phyloP scores from a whole-genome alignment of 2,329 filamentous ascomycete species.

The Pseudogymnoascus sp. region DNA sequence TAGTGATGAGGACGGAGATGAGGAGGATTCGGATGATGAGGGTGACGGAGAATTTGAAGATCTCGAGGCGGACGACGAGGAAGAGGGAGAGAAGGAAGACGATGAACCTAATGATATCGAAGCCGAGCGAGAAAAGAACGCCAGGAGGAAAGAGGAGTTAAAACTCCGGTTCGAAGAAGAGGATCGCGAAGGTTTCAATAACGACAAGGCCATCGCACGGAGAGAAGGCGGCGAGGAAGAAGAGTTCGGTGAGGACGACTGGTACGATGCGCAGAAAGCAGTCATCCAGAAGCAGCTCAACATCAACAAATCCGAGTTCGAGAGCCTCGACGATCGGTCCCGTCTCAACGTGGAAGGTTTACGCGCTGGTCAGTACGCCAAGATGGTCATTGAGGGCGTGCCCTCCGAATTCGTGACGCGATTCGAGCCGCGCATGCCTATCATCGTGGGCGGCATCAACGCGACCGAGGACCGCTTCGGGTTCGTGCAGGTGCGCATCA shows the following conservation, averaged over 20 bases:
- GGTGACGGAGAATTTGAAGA: constrained; percentile 81
- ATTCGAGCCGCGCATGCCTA: constrained; percentile 74
- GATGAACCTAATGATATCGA: constrained; percentile 50
- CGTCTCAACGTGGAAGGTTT: constrained; percentile 80
- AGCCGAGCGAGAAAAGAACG: constrained; percentile 83
- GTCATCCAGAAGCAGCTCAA: constrained; percentile 89
- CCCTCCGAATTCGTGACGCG: constrained; percentile 80
- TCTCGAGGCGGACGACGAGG: constrained; percentile 59
- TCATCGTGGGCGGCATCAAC: constrained; percentile 85
- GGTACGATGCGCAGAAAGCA: constrained; percentile 97
- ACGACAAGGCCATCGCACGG: constrained; percentile 73
- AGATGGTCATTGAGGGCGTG: constrained; percentile 80
- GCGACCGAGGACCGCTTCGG: constrained; percentile 94
- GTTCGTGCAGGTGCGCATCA: constrained; percentile 91
- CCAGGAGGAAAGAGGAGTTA: constrained; percentile 85
- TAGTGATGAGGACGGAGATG: constrained; percentile 37
- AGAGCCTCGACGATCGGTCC: constrained; percentile 75
- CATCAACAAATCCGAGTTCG: constrained; percentile 93
- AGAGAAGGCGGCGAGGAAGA: constrained; percentile 60
- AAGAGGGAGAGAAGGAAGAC: constrained; percentile 34
- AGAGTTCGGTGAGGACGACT: constrained; percentile 94
- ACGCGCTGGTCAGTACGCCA: constrained; percentile 86
- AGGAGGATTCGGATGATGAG: constrained; percentile 43
- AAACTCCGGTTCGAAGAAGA: constrained; percentile 94
- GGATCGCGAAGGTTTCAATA: constrained; percentile 90